A percentile compares a stretch with the other conserved stretches of the same genome.
These are phyloP conservation scores for Tylopilus subfusipes DNA, from an alignment of 768 basidiomycete genomes.

Conservation along the genomic window DNA sequence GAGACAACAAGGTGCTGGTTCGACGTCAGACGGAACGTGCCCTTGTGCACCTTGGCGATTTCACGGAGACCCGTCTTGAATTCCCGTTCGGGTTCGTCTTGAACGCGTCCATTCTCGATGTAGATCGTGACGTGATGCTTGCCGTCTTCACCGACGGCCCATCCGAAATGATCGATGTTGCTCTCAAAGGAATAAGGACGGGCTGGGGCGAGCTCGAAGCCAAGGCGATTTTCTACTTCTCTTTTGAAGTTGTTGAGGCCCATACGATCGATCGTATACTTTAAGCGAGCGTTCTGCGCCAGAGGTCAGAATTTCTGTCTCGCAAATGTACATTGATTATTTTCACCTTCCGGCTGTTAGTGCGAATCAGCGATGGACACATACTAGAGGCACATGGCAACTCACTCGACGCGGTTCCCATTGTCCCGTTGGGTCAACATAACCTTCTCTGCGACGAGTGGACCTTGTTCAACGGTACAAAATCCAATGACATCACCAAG, in stretches of 20 bases:
- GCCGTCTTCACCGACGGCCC: constrained; percentile 85
- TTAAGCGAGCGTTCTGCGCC: constrained; percentile 76
- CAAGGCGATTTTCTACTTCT: constrained; percentile 87
- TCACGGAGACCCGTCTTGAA: constrained; percentile 93
- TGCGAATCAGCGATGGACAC: neutral
- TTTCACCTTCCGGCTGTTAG: constrained; percentile 52
- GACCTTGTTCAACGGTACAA: constrained; percentile 83
- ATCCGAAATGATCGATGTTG: constrained; percentile 94
- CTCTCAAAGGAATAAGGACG: constrained; percentile 78
- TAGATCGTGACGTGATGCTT: constrained; percentile 90
- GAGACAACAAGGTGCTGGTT: constrained; percentile 94
- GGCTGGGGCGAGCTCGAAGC: constrained; percentile 69
- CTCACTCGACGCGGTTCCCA: constrained; percentile 91
- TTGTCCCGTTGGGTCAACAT: constrained; percentile 94
- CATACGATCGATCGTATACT: constrained; percentile 97
- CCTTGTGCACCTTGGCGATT: constrained; percentile 93
- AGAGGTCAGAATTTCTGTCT: constrained; percentile 10
- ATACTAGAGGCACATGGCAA: constrained; percentile 7
- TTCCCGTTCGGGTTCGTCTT: constrained; percentile 84
- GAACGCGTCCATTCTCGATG: constrained; percentile 97
- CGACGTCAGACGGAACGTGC: constrained; percentile 86
- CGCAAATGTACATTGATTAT: neutral
- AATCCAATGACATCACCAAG: constrained; percentile 87
- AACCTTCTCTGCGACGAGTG: constrained; percentile 84
- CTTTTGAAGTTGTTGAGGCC: constrained; percentile 82